A percentile compares a stretch with the other conserved stretches of the same genome.
These are phyloP conservation scores for Teunomyces aglyptinius DNA, from an alignment of 805 yeast genomes.

Conservation along the genomic window DNA sequence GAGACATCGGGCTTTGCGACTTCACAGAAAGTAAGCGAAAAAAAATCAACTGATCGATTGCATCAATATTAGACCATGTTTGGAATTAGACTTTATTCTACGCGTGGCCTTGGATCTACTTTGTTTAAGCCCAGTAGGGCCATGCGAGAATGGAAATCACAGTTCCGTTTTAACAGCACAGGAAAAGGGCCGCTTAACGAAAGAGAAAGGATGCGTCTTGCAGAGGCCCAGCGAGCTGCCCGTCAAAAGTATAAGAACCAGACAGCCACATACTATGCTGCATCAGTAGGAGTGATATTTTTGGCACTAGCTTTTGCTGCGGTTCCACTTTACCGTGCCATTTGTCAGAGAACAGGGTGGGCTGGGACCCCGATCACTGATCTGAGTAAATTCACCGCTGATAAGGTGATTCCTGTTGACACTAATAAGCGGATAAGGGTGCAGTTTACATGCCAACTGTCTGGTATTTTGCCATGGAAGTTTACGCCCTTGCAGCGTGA, in stretches of 20 bases:
- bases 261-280: conserved; percentile 63
- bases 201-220: conserved; percentile 11
- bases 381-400: conserved; percentile 72
- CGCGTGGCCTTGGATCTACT: neutral
- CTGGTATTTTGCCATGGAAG: conserved; percentile 90
- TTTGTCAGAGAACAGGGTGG: conserved; percentile 94
- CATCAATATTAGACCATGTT: neutral
- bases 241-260: conserved; percentile 37
- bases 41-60: conserved; percentile 6
- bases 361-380: conserved; percentile 96
- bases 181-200: conserved; percentile 2
- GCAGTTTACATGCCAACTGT: conserved; percentile 89
- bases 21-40: neutral
- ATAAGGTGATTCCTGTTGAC: conserved; percentile 83
- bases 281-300: conserved; percentile 67
- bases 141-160: neutral
- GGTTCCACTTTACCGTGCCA: conserved; percentile 87
- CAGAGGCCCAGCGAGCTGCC: conserved; percentile 24
- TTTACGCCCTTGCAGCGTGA: conserved; percentile 93
- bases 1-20: neutral
- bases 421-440: conserved; percentile 77
- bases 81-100: conserved; percentile 1
- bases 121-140: neutral
- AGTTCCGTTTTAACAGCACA: conserved; percentile 1
- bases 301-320: conserved; percentile 83